Conservation (phyloP, 1,139 yeast species). For the Diutina scorzettiae region DNA sequence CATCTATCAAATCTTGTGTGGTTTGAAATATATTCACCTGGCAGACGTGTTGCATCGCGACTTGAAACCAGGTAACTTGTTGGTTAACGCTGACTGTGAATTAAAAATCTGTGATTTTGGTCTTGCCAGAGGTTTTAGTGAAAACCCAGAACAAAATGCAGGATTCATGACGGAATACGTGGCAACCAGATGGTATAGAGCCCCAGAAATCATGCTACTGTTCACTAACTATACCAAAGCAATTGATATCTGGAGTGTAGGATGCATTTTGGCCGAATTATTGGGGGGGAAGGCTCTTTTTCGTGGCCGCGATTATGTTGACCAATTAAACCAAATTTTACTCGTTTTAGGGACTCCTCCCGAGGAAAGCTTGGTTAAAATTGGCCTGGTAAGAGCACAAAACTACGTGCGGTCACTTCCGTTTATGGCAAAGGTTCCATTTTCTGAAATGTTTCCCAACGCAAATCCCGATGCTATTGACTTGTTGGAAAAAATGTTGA, state of each 20-base stretch:
- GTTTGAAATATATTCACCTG: conserved; percentile 86
- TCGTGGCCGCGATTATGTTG: conserved; percentile 92
- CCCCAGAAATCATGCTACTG: conserved; percentile 93
- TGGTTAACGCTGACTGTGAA: conserved; percentile 94
- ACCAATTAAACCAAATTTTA: conserved; percentile 82
- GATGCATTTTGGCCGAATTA: conserved; percentile 89
- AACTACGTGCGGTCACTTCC: conserved; percentile 85
- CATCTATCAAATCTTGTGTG: conserved; percentile 84
- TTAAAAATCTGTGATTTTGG: conserved; percentile 96
- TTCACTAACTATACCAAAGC: conserved; percentile 92
- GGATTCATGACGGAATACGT: conserved; percentile 91
- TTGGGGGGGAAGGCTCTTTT: conserved; percentile 88
- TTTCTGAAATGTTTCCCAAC: conserved; percentile 56
- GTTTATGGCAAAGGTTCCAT: conserved; percentile 72
- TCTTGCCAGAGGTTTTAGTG: conserved; percentile 87
- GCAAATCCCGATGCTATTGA: conserved; percentile 87
- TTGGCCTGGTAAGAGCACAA: conserved; percentile 85
- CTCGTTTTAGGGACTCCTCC: conserved; percentile 84
- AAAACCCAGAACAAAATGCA: conserved; percentile 73
- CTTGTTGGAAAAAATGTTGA: conserved; percentile 53
- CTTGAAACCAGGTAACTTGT: conserved; percentile 82
- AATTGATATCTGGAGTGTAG: conserved; percentile 94
- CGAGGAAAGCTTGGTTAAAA: conserved; percentile 68
- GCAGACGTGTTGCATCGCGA: conserved; percentile 95
- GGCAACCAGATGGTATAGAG: conserved; percentile 97